Conservation (phyloP, 1,284 basidiomycete genomes). For the Neolentinus lepideus region DNA sequence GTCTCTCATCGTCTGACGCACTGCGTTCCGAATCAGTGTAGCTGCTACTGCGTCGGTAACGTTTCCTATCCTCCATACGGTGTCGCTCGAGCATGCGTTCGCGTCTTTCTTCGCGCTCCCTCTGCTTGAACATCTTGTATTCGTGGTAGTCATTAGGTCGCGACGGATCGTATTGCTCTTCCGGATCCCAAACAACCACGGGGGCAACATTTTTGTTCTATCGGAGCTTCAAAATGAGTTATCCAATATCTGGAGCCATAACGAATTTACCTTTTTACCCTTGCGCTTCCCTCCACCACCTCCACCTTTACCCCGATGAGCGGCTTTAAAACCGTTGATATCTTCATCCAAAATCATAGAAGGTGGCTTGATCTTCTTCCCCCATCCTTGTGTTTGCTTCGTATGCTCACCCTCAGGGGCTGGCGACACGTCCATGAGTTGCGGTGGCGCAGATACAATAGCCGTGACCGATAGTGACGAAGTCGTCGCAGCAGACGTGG, state of each 20-base stretch:
- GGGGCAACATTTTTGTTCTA: constrained; percentile 57
- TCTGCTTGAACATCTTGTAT: constrained; percentile 71
- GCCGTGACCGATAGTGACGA: constrained; percentile 56
- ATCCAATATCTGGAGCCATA: no score
- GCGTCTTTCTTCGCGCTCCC: constrained; percentile 63
- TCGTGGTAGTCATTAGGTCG: constrained; percentile 85
- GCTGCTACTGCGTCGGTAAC: constrained; percentile 47
- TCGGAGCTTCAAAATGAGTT: no score
- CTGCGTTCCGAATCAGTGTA: constrained; percentile 62
- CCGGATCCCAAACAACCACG: constrained; percentile 63
- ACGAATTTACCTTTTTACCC: constrained; percentile 46
- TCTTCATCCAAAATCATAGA: constrained; percentile 84
- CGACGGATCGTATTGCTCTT: constrained; percentile 71
- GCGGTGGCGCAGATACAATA: constrained; percentile 64
- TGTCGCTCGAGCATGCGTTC: constrained; percentile 55
- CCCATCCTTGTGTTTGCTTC: constrained; percentile 52
- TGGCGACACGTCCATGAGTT: constrained; percentile 36
- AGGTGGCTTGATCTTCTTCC: constrained; percentile 82
- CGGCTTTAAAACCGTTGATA: constrained; percentile 72
- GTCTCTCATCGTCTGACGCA: constrained; percentile 61
- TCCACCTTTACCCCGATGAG: constrained; percentile 36
- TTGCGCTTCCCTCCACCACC: constrained; percentile 15
- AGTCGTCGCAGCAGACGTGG: constrained; percentile 11
- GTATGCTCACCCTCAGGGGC: constrained; percentile 16
- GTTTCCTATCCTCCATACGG: constrained; percentile 49